Conservation (phyloP, 2,329 filamentous ascomycete genomes). For the Albifimbria verrucaria region DNA sequence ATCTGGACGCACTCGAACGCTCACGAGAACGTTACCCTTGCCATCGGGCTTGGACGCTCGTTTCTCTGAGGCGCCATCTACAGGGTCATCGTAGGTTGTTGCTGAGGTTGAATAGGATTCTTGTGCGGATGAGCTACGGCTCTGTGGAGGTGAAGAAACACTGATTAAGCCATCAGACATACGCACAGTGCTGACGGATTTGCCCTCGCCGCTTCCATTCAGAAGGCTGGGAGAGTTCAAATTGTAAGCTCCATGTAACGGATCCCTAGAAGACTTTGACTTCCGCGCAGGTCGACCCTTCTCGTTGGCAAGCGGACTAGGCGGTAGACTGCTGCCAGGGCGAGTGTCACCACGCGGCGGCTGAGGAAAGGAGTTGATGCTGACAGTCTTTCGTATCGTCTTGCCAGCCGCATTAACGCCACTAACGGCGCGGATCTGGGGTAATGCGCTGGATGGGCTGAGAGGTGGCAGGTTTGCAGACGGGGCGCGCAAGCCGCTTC, state of each 20-base stretch:
- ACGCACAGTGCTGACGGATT: constrained; percentile 63
- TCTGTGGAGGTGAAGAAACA: constrained; percentile 79
- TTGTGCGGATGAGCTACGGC: constrained; percentile 86
- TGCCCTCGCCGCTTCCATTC: constrained; percentile 75
- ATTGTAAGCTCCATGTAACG: constrained; percentile 46
- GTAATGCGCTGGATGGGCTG: constrained; percentile 52
- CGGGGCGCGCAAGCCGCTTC: constrained; percentile 56
- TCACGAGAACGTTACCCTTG: constrained; percentile 95
- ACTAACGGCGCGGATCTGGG: constrained; percentile 53
- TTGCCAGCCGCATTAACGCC: constrained; percentile 60
- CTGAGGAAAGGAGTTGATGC: constrained; percentile 91
- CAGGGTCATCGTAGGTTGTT: constrained; percentile 80
- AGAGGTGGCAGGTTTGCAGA: constrained; percentile 51
- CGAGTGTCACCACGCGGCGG: constrained; percentile 68
- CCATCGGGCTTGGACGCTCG: constrained; percentile 59
- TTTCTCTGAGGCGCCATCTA: constrained; percentile 51
- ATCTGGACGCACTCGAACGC: constrained; percentile 89
- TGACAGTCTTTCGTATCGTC: constrained; percentile 80
- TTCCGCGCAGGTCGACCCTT: constrained; percentile 46
- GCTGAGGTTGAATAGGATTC: constrained; percentile 89
- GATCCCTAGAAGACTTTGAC: constrained; percentile 53
- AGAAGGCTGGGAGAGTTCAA: constrained; percentile 66
- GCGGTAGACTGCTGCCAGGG: constrained; percentile 55
- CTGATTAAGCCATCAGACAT: constrained; percentile 74
- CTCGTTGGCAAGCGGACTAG: constrained; percentile 55